Percentiles rank a stretch among this genome's conserved stretches.
Evolutionary conservation across 2,329 filamentous ascomycete genomes (phyloP).

Genomic region (Laburnicola sp.): DNA sequence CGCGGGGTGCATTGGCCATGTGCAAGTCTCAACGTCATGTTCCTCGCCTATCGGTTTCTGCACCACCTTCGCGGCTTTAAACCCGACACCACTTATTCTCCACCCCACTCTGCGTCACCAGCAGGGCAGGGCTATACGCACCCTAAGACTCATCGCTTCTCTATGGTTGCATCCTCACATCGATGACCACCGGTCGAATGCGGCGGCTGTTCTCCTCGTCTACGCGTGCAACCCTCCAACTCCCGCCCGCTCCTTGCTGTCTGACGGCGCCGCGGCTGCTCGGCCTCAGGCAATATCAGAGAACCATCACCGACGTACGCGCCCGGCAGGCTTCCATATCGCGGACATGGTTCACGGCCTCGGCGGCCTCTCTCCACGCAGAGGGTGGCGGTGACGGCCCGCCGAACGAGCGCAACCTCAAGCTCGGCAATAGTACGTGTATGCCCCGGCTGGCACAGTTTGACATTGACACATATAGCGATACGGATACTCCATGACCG

Average conservation of each 20-base stretch:
- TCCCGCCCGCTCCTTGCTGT: slow-evolving; percentile 23
- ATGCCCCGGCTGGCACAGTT: neutral
- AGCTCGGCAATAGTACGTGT: slow-evolving; percentile 62
- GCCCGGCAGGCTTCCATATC: slow-evolving; percentile 38
- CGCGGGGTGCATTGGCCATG: slow-evolving; percentile 4
- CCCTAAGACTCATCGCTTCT: slow-evolving; percentile 15
- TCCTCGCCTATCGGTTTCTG: slow-evolving; percentile 36
- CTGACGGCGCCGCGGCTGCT: slow-evolving; percentile 34
- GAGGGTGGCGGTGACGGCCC: slow-evolving; percentile 49
- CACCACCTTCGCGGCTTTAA: slow-evolving; percentile 53
- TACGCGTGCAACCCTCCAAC: slow-evolving; percentile 37
- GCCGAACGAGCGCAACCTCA: slow-evolving; percentile 62
- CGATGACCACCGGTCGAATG: slow-evolving; percentile 52
- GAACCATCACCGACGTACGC: slow-evolving; percentile 38
- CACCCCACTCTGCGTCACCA: neutral
- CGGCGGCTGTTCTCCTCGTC: slow-evolving; percentile 50
- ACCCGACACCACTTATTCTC: slow-evolving; percentile 5
- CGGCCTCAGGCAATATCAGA: slow-evolving; percentile 38
- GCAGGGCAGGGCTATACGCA: neutral
- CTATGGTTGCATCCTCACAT: slow-evolving; percentile 39
- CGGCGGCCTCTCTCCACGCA: slow-evolving; percentile 31
- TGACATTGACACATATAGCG: slow-evolving; percentile 46
- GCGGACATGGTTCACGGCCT: slow-evolving; percentile 51
- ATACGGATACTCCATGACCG: slow-evolving; percentile 64
- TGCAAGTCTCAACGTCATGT: slow-evolving; percentile 15